Percentiles rank a stretch among this genome's conserved stretches.
Evolutionary conservation across 2,329 filamentous ascomycete species (phyloP).

Genomic region (Nemania bipapillata): DNA sequence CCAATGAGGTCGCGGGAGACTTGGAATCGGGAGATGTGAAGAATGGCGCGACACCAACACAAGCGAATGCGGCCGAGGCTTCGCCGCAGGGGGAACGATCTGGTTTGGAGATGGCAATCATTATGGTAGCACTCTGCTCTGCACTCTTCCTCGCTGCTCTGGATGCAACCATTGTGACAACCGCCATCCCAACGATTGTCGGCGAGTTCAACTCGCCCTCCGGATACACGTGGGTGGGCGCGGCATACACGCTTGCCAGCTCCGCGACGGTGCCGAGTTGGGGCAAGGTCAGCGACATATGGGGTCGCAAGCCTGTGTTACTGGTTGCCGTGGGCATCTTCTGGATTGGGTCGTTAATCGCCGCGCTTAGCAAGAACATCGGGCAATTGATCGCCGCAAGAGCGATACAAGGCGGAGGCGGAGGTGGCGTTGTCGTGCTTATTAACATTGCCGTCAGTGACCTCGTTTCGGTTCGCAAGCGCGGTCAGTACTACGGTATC

Average conservation of each 20-base stretch:
- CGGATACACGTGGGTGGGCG: constrained; percentile 82
- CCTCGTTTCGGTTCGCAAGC: constrained; percentile 63
- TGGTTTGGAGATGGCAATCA: constrained; percentile 47
- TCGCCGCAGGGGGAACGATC: constrained; percentile 41
- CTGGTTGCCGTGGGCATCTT: constrained; percentile 64
- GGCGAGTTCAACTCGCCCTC: constrained; percentile 71
- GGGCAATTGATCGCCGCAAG: constrained; percentile 65
- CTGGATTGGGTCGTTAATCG: constrained; percentile 65
- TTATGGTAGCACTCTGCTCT: constrained; percentile 50
- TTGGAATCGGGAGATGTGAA: constrained; percentile 10
- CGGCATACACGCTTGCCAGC: constrained; percentile 76
- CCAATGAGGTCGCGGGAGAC: not conserved
- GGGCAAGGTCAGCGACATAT: constrained; percentile 71
- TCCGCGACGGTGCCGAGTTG: constrained; percentile 75
- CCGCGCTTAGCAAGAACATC: constrained; percentile 62
- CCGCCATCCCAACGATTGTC: constrained; percentile 73
- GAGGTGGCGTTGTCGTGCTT: constrained; percentile 67
- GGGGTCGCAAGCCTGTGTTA: constrained; percentile 66
- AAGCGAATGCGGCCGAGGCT: not conserved
- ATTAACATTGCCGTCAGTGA: constrained; percentile 70
- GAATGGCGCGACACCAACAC: constrained; percentile 18
- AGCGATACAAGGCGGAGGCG: constrained; percentile 67
- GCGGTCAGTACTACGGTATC: constrained; percentile 64
- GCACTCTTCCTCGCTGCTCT: constrained; percentile 65
- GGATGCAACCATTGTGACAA: constrained; percentile 72